Conservation (phyloP, 148 eudicot genomes). For the Rhododendron molle region DNA sequence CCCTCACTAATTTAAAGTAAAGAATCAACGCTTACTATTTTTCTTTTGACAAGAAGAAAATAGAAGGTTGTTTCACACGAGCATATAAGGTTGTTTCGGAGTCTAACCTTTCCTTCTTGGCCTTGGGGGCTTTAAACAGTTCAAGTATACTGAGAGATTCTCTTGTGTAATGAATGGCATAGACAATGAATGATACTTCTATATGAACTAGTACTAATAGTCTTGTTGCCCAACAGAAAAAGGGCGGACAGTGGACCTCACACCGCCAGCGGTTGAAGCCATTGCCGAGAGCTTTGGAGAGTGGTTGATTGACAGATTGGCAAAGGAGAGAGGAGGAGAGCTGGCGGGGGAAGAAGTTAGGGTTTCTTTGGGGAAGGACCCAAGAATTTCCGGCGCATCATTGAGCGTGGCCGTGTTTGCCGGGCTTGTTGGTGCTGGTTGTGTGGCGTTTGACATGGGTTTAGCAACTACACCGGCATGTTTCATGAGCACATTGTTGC, state of each 20-base stretch:
- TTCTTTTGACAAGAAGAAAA: too few species aligned
- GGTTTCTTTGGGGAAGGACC: constrained; percentile 81
- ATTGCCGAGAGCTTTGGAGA: constrained; percentile 94
- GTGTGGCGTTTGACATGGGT: constrained; percentile 70
- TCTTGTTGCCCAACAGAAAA: background rate
- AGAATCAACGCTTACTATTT: too few species aligned
- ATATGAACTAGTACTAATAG: background rate
- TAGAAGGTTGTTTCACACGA: too few species aligned
- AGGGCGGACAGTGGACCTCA: constrained; percentile 67
- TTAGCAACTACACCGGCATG: constrained; percentile 97
- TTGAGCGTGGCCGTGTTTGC: constrained; percentile 73
- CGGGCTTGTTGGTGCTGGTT: constrained; percentile 72
- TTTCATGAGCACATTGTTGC: constrained; percentile 86
- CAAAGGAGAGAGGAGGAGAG: constrained; percentile 12
- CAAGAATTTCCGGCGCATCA: constrained; percentile 54
- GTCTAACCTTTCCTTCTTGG: too few species aligned
- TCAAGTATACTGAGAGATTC: too few species aligned
- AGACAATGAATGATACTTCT: too few species aligned
- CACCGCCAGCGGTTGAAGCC: constrained; percentile 78
- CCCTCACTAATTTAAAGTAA: too few species aligned
- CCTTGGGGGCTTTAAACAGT: too few species aligned
- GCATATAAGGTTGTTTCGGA: too few species aligned
- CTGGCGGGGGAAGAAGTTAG: constrained; percentile 25
- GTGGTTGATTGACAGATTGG: constrained; percentile 50
- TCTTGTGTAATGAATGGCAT: too few species aligned